Evolutionary conservation across 1,284 basidiomycete genomes (phyloP).

Genomic region (Fomitopsis betulina): DNA sequence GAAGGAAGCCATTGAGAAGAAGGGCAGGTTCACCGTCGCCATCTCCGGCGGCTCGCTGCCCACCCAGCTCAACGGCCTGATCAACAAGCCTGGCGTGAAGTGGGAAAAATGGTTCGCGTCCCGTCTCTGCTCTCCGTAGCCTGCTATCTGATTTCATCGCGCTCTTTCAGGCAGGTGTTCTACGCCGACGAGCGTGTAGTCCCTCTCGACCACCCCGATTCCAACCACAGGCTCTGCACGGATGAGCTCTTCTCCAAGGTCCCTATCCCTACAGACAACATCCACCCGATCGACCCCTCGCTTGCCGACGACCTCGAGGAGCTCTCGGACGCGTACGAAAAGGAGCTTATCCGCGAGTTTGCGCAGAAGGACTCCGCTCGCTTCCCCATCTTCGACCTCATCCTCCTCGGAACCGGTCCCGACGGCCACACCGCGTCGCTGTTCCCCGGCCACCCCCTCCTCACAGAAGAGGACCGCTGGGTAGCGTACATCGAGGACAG

Average conservation of each 20-base stretch:
- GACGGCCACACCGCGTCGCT: slow-evolving; percentile 97
- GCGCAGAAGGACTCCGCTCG: slow-evolving; percentile 86
- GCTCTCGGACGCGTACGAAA: slow-evolving; percentile 90
- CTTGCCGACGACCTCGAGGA: slow-evolving; percentile 82
- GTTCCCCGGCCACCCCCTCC: slow-evolving; percentile 88
- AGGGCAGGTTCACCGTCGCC: slow-evolving; percentile 88
- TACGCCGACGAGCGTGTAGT: slow-evolving; percentile 98
- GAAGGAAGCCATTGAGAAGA: slow-evolving; percentile 84
- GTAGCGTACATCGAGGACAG: slow-evolving; percentile 91
- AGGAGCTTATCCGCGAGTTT: slow-evolving; percentile 88
- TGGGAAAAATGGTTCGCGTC: slow-evolving; percentile 90
- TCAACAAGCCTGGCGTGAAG: slow-evolving; percentile 71
- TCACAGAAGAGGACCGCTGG: slow-evolving; percentile 88
- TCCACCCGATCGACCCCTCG: slow-evolving; percentile 79
- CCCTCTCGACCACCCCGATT: slow-evolving; percentile 88
- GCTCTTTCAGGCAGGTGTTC: slow-evolving; percentile 82
- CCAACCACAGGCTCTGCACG: slow-evolving; percentile 82
- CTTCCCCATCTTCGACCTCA: slow-evolving; percentile 93
- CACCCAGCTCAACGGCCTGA: slow-evolving; percentile 74
- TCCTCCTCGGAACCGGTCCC: slow-evolving; percentile 90
- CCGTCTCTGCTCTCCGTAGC: neutral
- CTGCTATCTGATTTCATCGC: slow-evolving; percentile 7
- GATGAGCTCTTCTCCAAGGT: slow-evolving; percentile 82
- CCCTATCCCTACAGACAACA: slow-evolving; percentile 73
- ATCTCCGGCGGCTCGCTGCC: slow-evolving; percentile 93